Conservation (phyloP, 2,329 filamentous ascomycete species). For the Bipolaris victoriae region DNA sequence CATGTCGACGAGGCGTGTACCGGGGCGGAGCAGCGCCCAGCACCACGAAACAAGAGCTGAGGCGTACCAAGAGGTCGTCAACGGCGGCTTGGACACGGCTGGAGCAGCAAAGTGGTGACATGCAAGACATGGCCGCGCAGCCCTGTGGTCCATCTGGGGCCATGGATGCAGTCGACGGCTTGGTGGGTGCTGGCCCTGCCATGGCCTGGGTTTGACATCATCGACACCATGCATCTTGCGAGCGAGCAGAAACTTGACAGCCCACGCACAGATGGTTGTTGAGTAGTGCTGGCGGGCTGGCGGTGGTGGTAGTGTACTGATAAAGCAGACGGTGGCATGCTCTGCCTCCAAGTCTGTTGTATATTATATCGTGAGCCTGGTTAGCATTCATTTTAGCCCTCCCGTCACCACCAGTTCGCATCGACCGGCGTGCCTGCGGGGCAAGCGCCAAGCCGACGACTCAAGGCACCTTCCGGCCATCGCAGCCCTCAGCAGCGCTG, state of each 20-base stretch:
- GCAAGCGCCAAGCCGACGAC: slow-evolving; percentile 29
- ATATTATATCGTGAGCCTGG: not conserved
- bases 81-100: slow-evolving; percentile 3
- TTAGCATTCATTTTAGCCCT: not conserved
- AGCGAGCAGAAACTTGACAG: slow-evolving; percentile 18
- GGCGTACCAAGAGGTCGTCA: not conserved
- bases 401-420: slow-evolving; percentile 14
- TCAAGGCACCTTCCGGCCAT: slow-evolving; percentile 13
- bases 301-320: too few relatives aligned
- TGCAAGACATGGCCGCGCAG: too few relatives aligned
- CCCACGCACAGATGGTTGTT: slow-evolving; percentile 16
- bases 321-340: not conserved
- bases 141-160: too few relatives aligned
- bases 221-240: slow-evolving; percentile 16
- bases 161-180: too few relatives aligned
- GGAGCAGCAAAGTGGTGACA: slow-evolving; percentile 6
- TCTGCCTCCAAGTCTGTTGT: not conserved
- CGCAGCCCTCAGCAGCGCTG: slow-evolving; percentile 11
- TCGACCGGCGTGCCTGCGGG: slow-evolving; percentile 20
- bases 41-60: slow-evolving; percentile 3
- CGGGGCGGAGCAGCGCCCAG: not conserved
- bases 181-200: slow-evolving; percentile 11
- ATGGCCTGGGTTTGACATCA: slow-evolving; percentile 27
- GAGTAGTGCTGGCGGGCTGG: not conserved
- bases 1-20: slow-evolving; percentile 1